Evolutionary conservation across 352 stramenopile genomes (phyloP).

Genomic region (Phytophthora cactorum): DNA sequence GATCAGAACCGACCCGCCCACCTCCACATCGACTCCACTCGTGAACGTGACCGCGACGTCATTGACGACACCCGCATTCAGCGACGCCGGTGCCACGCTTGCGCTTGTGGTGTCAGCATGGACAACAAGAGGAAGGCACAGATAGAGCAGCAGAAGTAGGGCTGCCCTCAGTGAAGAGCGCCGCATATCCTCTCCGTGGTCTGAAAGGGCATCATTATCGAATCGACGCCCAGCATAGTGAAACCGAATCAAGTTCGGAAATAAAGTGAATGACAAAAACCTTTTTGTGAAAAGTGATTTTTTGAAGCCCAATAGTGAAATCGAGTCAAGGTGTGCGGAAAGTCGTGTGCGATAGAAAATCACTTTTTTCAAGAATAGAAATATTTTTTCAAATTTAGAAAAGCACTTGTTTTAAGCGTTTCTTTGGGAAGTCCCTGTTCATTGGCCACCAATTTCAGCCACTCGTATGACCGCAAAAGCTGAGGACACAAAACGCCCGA

Average conservation of each 20-base stretch:
- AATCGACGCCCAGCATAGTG: background rate
- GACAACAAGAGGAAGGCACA: background rate
- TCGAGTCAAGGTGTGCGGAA: too few species aligned
- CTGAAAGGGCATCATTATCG: conserved; percentile 13
- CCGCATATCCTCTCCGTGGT: conserved; percentile 15
- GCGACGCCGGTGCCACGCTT: conserved; percentile 31
- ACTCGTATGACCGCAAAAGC: background rate
- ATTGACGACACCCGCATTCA: conserved; percentile 25
- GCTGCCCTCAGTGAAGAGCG: background rate
- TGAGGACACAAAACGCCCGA: conserved; percentile 1
- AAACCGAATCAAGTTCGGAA: too few species aligned
- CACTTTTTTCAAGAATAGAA: too few species aligned
- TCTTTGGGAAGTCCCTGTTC: background rate
- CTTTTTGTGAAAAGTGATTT: too few species aligned
- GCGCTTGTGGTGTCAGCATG: conserved; percentile 30
- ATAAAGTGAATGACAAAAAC: too few species aligned
- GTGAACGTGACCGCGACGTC: conserved; percentile 40
- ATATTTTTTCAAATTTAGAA: background rate
- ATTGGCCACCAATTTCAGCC: conserved; percentile 9
- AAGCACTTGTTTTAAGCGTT: background rate
- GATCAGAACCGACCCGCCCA: conserved; percentile 34
- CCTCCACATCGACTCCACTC: conserved; percentile 25
- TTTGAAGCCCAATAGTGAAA: too few species aligned
- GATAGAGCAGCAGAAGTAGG: conserved; percentile 8
- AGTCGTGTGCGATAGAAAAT: too few species aligned